Evolutionary conservation across 208 protist species (phyloP), one percentile per base, ranked within the genome.

Genomic region (Wallacemonas sp.): DNA sequence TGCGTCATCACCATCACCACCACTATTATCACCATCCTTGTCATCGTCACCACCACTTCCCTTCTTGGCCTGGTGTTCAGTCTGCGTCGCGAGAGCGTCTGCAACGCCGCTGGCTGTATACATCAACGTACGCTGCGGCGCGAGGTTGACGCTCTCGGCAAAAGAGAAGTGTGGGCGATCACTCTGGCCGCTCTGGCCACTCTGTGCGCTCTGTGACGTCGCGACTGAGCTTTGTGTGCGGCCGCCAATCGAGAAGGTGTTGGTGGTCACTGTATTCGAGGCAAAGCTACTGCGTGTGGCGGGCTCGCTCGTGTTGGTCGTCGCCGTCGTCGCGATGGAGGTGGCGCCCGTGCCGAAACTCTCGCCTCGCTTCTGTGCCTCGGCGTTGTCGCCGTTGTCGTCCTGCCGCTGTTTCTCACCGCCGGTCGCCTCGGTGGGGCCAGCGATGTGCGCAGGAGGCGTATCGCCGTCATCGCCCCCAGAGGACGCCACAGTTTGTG

Each of bases 261-360:
- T 58, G 17, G 52, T 58, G 17, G 34, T 41, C 5, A 58, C n/a
- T 30, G 52, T 58, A 29, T 58, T 58, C 26, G 52, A 39, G 16
- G 52, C 1, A 17, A 58, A 27, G 52, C 52, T 58, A 24, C 52
- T 58, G 52, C 52, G 52, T 17, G 32, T 58, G 52, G 34, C 4
- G 29, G 32, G 12, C 29, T 58, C 52, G n/a, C 52, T 58, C 4
- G 8, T 58, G 29, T 24, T 43, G 4, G 52, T 58, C 17, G 34
- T 58, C 52, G 34, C 52, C 30, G 38, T 24, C 52, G 30, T 11
- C 5, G 44, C 44, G 19, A 41, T n/a, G 36, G 9, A 41, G 36
- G 14, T 41, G 36, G 14, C 36, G 6, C 36, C 14, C 9, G 36
- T 41, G 36, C 36, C 9, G 36, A 41, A 14, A 14, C 9, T 14